Percentiles rank a stretch among this genome's conserved stretches.
Evolutionary conservation across 352 stramenopile genomes (phyloP).

Genomic region (Phytopythium oedochilum): DNA sequence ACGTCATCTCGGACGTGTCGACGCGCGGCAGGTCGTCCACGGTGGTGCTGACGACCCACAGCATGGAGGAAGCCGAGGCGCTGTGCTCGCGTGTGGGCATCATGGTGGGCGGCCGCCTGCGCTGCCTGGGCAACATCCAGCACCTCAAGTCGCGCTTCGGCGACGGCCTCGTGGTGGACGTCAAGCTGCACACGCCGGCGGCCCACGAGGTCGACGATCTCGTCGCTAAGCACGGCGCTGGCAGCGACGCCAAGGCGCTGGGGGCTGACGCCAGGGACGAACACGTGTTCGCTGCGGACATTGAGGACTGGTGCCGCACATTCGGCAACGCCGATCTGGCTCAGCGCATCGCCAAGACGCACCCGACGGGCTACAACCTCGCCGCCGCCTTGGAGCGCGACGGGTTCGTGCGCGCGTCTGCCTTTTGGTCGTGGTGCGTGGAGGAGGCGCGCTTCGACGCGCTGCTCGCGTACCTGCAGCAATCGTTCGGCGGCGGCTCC

Average conservation of each 20-base stretch:
- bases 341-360: slow-evolving; percentile 24
- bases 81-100: slow-evolving; percentile 91
- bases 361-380: slow-evolving; percentile 57
- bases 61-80: slow-evolving; percentile 91
- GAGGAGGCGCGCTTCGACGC: slow-evolving; percentile 39
- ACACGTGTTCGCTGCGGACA: slow-evolving; percentile 10
- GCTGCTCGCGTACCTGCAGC: slow-evolving; percentile 19
- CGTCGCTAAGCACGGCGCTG: slow-evolving; percentile 12
- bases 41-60: slow-evolving; percentile 90
- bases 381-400: slow-evolving; percentile 37
- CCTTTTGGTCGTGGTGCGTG: slow-evolving; percentile 56
- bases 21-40: slow-evolving; percentile 49
- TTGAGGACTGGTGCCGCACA: slow-evolving; percentile 30
- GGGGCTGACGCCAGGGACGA: slow-evolving; percentile 11
- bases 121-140: slow-evolving; percentile 72
- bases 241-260: no score
- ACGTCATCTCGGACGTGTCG: slow-evolving; percentile 72
- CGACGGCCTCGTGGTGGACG: slow-evolving; percentile 87
- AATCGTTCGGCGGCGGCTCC: slow-evolving; percentile 13
- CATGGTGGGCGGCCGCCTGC: slow-evolving; percentile 69
- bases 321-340: slow-evolving; percentile 34
- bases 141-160: slow-evolving; percentile 95
- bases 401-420: slow-evolving; percentile 20
- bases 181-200: slow-evolving; percentile 26
- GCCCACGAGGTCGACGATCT: slow-evolving; percentile 21